phyloP scores from a whole-genome alignment of 1,139 yeast species.

The Candida tunisiensis region DNA sequence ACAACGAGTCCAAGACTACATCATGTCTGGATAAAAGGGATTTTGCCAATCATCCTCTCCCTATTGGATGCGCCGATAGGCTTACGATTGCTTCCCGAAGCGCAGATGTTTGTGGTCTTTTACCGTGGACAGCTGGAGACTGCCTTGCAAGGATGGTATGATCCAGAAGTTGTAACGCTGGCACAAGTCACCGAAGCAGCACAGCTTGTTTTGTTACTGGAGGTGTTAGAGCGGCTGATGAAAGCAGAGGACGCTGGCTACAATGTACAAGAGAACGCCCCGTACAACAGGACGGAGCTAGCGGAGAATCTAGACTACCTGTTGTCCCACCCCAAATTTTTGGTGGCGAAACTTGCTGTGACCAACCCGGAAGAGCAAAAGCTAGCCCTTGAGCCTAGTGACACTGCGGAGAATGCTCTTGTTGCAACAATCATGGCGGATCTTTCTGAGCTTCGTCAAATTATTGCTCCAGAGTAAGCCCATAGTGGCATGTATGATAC shows the following conservation, averaged over 20 bases:
- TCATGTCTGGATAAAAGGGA: conserved; percentile 67
- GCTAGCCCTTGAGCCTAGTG: conserved; percentile 7
- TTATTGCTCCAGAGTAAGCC: no score
- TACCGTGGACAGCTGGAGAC: conserved; percentile 48
- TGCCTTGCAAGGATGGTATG: conserved; percentile 56
- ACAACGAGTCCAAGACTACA: conserved; percentile 38
- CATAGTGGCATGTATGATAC: no score
- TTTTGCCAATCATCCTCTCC: conserved; percentile 49
- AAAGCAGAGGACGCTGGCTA: not conserved
- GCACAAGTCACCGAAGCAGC: conserved; percentile 64
- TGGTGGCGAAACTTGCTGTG: conserved; percentile 52
- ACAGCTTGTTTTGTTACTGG: conserved; percentile 53
- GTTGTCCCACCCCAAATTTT: conserved; percentile 71
- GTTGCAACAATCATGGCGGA: no score
- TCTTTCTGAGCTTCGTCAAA: no score
- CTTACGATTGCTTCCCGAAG: conserved; percentile 43
- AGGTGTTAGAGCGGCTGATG: conserved; percentile 26
- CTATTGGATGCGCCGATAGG: conserved; percentile 52
- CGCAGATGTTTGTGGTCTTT: conserved; percentile 42
- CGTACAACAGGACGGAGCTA: conserved; percentile 25
- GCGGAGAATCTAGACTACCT: conserved; percentile 46
- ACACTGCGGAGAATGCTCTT: not conserved
- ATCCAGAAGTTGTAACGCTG: conserved; percentile 42
- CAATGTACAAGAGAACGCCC: conserved; percentile 1
- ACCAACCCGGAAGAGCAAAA: conserved; percentile 49